A percentile compares a stretch with the other conserved stretches of the same genome.
Conservation (phyloP, 2,329 filamentous ascomycete genomes). For the Diaporthe sp. region DNA sequence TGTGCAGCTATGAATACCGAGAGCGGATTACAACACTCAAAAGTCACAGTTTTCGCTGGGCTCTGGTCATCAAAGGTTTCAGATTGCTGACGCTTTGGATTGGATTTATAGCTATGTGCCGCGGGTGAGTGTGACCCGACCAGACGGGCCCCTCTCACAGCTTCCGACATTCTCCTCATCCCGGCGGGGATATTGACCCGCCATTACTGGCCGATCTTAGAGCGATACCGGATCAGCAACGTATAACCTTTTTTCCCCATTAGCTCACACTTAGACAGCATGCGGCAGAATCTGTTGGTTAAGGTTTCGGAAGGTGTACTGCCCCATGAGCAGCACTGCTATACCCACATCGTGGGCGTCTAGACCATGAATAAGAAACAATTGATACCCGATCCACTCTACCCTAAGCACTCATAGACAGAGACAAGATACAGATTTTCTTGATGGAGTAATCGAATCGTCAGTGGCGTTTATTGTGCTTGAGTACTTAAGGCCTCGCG, state of each 20-base stretch:
- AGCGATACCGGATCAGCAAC: constrained; percentile 11
- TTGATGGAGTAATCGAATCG: neutral
- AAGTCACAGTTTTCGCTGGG: neutral
- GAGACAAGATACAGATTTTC: neutral
- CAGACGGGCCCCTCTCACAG: constrained; percentile 1
- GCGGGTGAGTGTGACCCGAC: constrained; percentile 23
- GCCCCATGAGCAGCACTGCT: neutral
- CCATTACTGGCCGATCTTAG: neutral
- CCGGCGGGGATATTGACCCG: constrained; percentile 13
- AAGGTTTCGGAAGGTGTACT: too few relatives aligned
- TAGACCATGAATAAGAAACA: too few relatives aligned
- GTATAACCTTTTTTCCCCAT: neutral
- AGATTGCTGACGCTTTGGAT: neutral
- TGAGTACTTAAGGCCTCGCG: neutral
- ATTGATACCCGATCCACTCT: too few relatives aligned
- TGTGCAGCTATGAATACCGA: neutral
- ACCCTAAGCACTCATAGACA: too few relatives aligned
- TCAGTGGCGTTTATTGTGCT: neutral
- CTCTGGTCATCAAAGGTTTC: neutral
- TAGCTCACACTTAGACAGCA: neutral
- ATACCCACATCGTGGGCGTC: neutral
- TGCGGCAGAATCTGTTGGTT: neutral
- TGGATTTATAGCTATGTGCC: neutral
- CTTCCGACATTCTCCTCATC: constrained; percentile 16
- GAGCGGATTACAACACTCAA: neutral